Conservation (phyloP, 1,139 yeast genomes). For the Blastobotrys apis region DNA sequence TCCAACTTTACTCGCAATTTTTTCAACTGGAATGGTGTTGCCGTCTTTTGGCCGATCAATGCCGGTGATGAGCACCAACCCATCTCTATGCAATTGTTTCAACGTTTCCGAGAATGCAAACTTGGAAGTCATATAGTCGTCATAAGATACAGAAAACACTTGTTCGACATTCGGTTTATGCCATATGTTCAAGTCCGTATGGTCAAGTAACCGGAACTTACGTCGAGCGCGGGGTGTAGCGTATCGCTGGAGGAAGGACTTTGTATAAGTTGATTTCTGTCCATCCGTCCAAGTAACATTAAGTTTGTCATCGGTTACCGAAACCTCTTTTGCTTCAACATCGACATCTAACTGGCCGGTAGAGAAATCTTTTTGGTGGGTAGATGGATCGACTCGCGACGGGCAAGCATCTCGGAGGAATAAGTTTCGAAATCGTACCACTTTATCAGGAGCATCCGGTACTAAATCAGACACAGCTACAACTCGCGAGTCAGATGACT, state of each 20-base stretch:
- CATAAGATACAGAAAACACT: slow-evolving; percentile 38
- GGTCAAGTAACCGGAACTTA: slow-evolving; percentile 30
- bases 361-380: slow-evolving; percentile 64
- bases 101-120: slow-evolving; percentile 41
- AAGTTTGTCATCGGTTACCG: slow-evolving; percentile 34
- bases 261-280: slow-evolving; percentile 46
- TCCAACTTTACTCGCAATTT: slow-evolving; percentile 59
- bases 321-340: slow-evolving; percentile 31
- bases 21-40: slow-evolving; percentile 35
- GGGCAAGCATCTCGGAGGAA: slow-evolving; percentile 66
- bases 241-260: slow-evolving; percentile 46
- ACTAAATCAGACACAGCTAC: slow-evolving; percentile 18
- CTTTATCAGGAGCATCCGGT: background rate
- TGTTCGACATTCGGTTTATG: slow-evolving; percentile 27
- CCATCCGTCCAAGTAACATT: slow-evolving; percentile 55
- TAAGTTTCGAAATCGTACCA: slow-evolving; percentile 42
- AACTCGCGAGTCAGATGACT: slow-evolving; percentile 17
- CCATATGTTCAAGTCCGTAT: slow-evolving; percentile 33
- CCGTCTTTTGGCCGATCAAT: slow-evolving; percentile 40
- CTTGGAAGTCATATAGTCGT: slow-evolving; percentile 44
- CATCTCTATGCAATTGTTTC: slow-evolving; percentile 51
- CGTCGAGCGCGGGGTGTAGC: slow-evolving; percentile 39
- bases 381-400: slow-evolving; percentile 49
- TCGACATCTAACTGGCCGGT: slow-evolving; percentile 46
- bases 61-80: slow-evolving; percentile 53